Base-by-base conservation (phyloP, 352 stramenopile genomes). In the Blastocystis sp. region DNA sequence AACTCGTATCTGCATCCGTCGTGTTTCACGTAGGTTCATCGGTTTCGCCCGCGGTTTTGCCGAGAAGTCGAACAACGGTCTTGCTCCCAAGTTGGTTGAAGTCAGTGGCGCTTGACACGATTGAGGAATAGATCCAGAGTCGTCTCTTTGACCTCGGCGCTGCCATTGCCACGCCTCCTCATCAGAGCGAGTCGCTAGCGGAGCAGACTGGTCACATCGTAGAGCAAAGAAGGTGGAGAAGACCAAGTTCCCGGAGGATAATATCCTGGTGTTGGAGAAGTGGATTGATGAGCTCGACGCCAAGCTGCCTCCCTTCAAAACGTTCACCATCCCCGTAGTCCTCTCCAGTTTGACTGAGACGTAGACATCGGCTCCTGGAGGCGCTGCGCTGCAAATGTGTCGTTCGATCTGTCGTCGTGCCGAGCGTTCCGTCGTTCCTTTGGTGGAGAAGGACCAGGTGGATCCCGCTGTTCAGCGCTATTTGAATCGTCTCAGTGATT, bases 211-310 rank as follows among this genome's bases (percentile, higher is more conserved):
- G 2, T 89, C 0, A 55, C 19, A 61, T 29, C 21, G 10, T 61
- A 89, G 63, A 24, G 59, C 63, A 6, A 89, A 89, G 19, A 93
- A 93, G 88, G 70, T 92, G 10, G 90, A 80, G 50, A 88, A 91
- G 16, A 92, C 91, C 2, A 60, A 71, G 16, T 92, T 92, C 55
- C 55, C 39, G n/a, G 90, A 91, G 45, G 90, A 78, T 10, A 80
- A 96, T 76, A 92, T 95, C 12, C 71, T 88, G 26, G 88, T 91
- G 51, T 90, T 96, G 63, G 94, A 96, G 90, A 62, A 90, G 24
- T 95, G 94, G 93, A 97, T 97, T 90, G 94, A 97, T 88, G 92
- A 94, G 88, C 95, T 97, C 93, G 94, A 97, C 90, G 90, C 91
- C 0, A 90, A 94, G 90, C 91, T 96, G 37, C 93, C 93, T 31